These are phyloP conservation scores for Claviceps fusiformis DNA, from an alignment of 2,329 filamentous ascomycete species.

Conservation along the genomic window DNA sequence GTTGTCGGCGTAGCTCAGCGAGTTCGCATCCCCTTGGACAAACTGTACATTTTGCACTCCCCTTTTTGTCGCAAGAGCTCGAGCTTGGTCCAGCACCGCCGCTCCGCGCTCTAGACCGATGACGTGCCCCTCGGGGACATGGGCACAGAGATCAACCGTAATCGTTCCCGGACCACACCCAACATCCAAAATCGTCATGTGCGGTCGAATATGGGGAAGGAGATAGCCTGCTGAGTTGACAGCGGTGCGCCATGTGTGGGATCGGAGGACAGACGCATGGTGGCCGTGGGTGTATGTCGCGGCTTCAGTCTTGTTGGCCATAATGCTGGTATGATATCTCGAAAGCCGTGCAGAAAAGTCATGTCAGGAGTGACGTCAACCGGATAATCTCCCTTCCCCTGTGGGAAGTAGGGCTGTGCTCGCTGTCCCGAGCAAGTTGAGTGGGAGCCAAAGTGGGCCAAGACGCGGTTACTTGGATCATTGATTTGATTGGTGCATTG, in stretches of 20 bases:
- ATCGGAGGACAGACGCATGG: constrained; percentile 22
- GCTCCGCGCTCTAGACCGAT: constrained; percentile 25
- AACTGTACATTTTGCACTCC: constrained; percentile 22
- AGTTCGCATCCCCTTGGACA: constrained; percentile 14
- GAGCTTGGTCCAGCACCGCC: constrained; percentile 19
- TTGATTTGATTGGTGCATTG: no score
- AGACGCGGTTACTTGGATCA: no score
- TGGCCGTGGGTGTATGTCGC: constrained; percentile 25
- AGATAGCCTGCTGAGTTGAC: constrained; percentile 28
- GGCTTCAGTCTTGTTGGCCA: constrained; percentile 2
- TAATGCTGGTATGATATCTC: background rate
- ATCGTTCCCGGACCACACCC: constrained; percentile 37
- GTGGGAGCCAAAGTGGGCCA: no score
- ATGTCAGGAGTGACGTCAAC: no score
- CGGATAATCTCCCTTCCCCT: no score
- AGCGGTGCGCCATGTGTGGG: constrained; percentile 26
- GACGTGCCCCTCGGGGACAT: constrained; percentile 21
- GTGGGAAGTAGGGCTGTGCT: no score
- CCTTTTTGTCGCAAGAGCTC: constrained; percentile 12
- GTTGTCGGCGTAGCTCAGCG: constrained; percentile 22
- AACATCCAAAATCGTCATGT: constrained; percentile 29
- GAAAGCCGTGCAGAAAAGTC: background rate
- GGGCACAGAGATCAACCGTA: constrained; percentile 25
- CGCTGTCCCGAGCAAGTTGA: no score
- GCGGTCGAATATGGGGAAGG: constrained; percentile 23